Conservation (phyloP, 148 eudicot genomes). For the Mesembryanthemum crystallinum region DNA sequence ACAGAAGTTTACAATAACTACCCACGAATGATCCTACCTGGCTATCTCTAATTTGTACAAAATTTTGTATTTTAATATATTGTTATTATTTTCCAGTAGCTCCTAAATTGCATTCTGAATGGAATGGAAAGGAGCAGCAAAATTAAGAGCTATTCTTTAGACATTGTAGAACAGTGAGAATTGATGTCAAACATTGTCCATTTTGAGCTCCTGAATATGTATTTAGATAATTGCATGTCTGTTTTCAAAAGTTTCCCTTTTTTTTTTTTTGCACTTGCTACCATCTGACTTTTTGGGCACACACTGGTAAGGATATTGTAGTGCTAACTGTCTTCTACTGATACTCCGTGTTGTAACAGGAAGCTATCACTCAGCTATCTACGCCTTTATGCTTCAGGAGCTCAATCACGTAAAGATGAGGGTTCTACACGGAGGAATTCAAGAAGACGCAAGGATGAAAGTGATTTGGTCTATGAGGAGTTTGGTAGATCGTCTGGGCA, state of each 20-base stretch:
- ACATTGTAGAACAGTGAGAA: not conserved
- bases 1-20: not conserved
- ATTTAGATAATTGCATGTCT: not conserved
- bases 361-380: constrained; percentile 66
- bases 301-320: not conserved
- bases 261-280: not conserved
- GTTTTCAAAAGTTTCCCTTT: not conserved
- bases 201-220: constrained; percentile 5
- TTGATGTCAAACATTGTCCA: not conserved
- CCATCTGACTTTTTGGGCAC: not conserved
- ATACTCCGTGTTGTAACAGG: constrained; percentile 44
- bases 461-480: constrained; percentile 38
- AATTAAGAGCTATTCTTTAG: not conserved
- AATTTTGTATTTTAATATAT: too few species aligned
- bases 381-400: constrained; percentile 55
- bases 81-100: not conserved
- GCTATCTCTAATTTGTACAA: too few species aligned
- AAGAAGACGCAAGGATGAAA: constrained; percentile 52
- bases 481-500: constrained; percentile 32
- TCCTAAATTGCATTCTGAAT: not conserved
- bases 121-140: not conserved
- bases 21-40: too few species aligned
- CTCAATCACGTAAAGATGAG: constrained; percentile 51
- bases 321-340: constrained; percentile 19
- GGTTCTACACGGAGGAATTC: constrained; percentile 61